phyloP scores from a whole-genome alignment of 192 early-diverging fungal species.

The Entomortierella chlamydospora region DNA sequence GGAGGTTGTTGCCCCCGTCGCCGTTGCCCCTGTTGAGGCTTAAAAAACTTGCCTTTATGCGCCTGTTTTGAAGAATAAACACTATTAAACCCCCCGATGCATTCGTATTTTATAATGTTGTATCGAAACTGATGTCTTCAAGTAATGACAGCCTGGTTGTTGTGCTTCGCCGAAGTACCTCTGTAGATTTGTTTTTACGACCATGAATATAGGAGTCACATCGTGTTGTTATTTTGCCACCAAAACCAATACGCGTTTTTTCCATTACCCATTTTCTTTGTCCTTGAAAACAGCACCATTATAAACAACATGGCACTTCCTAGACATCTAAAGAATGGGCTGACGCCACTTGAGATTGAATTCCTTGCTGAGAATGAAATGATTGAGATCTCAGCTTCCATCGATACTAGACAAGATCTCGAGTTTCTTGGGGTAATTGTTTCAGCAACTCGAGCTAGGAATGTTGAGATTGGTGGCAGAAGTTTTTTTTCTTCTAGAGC shows the following conservation, averaged over 20 bases:
- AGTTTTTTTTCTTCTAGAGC: neutral
- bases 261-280: neutral
- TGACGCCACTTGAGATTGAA: constrained; percentile 88
- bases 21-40: constrained; percentile 51
- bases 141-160: too few relatives aligned
- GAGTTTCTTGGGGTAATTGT: constrained; percentile 68
- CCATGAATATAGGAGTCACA: neutral
- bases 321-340: constrained; percentile 49
- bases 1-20: constrained; percentile 49
- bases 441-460: too few relatives aligned
- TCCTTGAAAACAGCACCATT: neutral
- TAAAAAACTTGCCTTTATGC: constrained; percentile 36
- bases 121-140: too few relatives aligned
- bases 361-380: constrained; percentile 86
- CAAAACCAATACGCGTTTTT: neutral
- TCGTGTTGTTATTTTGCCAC: neutral
- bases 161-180: neutral
- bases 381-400: constrained; percentile 78
- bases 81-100: constrained; percentile 3
- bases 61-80: constrained; percentile 34
- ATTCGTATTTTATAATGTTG: neutral
- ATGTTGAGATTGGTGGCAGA: too few relatives aligned
- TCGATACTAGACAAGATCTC: constrained; percentile 74
- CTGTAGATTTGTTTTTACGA: too few relatives aligned
- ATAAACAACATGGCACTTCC: constrained; percentile 57